These are phyloP conservation scores for Lachancea lanzarotensis DNA, from an alignment of 805 yeast species.

Conservation along the genomic window DNA sequence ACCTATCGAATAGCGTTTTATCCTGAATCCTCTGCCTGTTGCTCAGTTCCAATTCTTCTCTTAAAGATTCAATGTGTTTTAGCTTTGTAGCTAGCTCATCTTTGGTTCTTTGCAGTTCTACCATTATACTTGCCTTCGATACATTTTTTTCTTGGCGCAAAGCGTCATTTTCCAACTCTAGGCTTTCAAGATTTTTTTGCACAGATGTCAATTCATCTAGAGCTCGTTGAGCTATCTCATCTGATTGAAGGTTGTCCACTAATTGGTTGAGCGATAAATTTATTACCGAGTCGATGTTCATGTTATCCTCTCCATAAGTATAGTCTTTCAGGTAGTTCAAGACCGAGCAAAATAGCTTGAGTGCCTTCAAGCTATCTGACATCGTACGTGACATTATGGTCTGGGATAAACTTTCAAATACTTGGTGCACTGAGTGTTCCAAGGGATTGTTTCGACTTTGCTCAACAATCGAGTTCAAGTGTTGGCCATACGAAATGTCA, in stretches of 20 bases:
- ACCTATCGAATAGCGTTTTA: constrained; percentile 18
- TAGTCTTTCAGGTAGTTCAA: constrained; percentile 61
- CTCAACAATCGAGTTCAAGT: constrained; percentile 16
- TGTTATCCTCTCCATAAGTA: constrained; percentile 45
- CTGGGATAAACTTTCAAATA: constrained; percentile 47
- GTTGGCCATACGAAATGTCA: constrained; percentile 20
- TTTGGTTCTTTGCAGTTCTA: constrained; percentile 59
- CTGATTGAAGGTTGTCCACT: constrained; percentile 68
- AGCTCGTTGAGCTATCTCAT: constrained; percentile 78
- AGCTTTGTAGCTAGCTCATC: constrained; percentile 52
- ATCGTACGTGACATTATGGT: constrained; percentile 51
- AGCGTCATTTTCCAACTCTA: constrained; percentile 49
- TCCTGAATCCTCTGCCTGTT: constrained; percentile 40
- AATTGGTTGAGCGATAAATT: constrained; percentile 72
- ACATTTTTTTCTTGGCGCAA: constrained; percentile 65
- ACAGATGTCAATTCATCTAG: constrained; percentile 48
- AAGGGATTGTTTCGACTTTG: constrained; percentile 52
- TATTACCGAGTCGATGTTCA: constrained; percentile 50
- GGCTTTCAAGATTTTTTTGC: constrained; percentile 44
- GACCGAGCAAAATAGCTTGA: constrained; percentile 44
- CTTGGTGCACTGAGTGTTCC: constrained; percentile 52
- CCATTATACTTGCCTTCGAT: constrained; percentile 47
- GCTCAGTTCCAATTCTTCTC: constrained; percentile 52
- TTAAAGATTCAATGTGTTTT: constrained; percentile 49
- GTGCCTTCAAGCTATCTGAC: constrained; percentile 36